Conservation (phyloP, 108 stramenopile genomes). For the Aurantiochytrium sp. region DNA sequence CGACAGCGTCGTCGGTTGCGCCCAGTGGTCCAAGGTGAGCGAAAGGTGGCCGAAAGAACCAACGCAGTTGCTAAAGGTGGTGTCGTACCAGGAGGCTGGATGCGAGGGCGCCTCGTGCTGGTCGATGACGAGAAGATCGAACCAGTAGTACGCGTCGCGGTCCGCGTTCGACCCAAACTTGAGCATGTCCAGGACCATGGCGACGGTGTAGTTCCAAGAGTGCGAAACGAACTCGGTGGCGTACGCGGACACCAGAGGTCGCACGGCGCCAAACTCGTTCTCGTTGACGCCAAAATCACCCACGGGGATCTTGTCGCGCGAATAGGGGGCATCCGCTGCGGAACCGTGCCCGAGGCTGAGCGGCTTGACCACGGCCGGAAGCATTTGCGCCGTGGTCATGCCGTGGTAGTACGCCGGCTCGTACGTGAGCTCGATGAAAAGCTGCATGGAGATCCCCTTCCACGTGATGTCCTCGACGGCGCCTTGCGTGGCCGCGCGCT, state of each 20-base stretch:
- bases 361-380: neutral
- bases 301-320: neutral
- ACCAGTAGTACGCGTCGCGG: neutral
- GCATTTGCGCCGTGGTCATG: neutral
- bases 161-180: constrained; percentile 4
- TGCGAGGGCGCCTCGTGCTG: neutral
- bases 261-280: neutral
- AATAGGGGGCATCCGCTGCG: neutral
- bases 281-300: neutral
- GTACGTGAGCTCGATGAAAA: neutral
- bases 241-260: neutral
- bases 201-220: neutral
- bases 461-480: neutral
- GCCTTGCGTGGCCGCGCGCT: neutral
- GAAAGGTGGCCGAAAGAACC: neutral
- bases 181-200: neutral
- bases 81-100: neutral
- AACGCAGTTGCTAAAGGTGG: constrained; percentile 17
- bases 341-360: neutral
- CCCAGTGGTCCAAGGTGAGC: neutral
- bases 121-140: neutral
- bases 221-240: constrained; percentile 18
- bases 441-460: neutral
- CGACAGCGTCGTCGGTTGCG: neutral
- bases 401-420: neutral